Conservation (phyloP, 192 early-diverging fungal genomes). For the Mortierella antarctica region DNA sequence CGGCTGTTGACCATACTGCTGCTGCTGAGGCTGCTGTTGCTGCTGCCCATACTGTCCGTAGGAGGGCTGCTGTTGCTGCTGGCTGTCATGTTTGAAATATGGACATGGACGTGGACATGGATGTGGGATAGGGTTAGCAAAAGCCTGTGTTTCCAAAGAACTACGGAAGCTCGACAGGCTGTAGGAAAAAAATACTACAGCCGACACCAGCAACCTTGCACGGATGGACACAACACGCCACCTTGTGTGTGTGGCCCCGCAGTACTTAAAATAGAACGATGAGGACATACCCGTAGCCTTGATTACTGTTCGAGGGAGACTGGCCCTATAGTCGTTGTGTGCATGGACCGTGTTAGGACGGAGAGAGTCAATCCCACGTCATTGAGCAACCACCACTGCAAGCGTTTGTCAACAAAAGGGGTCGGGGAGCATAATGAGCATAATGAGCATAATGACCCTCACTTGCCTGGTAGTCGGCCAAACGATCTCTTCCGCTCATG, state of each 20-base stretch:
- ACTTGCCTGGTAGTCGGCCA: conserved; percentile 41
- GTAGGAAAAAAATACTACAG: too few species aligned
- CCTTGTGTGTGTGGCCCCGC: neutral
- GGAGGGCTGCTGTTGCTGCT: conserved; percentile 6
- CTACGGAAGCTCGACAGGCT: too few species aligned
- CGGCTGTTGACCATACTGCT: conserved; percentile 12
- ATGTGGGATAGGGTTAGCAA: too few species aligned
- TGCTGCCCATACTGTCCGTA: conserved; percentile 23
- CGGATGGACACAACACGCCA: too few species aligned
- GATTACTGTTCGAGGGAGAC: conserved; percentile 10
- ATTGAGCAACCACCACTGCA: neutral
- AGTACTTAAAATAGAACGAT: conserved; percentile 17
- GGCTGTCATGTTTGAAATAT: neutral
- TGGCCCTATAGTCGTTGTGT: conserved; percentile 5
- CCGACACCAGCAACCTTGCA: too few species aligned
- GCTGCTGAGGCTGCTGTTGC: conserved; percentile 4
- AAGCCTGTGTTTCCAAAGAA: too few species aligned
- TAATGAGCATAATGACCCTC: neutral
- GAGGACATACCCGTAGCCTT: conserved; percentile 17
- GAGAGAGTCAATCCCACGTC: neutral
- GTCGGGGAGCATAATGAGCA: neutral
- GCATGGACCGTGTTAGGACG: neutral
- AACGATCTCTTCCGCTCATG: conserved; percentile 50
- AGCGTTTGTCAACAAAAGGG: neutral
- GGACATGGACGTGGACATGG: too few species aligned